Evolutionary conservation across 1,139 yeast genomes (phyloP), one percentile per base, ranked within the genome.

Genomic region (Geotrichum siamense): DNA sequence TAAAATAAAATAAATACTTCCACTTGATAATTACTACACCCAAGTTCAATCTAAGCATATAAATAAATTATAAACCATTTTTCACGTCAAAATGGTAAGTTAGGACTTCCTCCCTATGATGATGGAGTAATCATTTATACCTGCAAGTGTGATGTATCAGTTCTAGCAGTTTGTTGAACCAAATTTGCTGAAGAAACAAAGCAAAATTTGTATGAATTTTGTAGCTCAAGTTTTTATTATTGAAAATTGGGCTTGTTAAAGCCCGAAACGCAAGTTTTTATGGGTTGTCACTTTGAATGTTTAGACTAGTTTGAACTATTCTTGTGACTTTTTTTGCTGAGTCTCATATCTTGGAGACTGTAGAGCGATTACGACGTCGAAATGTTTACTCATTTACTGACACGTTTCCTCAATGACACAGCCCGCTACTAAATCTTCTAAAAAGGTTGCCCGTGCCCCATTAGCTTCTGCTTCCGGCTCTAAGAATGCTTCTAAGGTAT

Each of bases 381-480:
- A 28, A 42, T 38, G 31, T 44, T 47, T 40, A 44, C 29, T 35
- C 32, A 20, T 32, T 37, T 43, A 51, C 61, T 59, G 57, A 59
- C 62, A 56, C 58, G 58, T 60, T 63, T 60, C 67, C 82, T 80
- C 85, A 76, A 81, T 82, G 89, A 82, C 78, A 67, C 73, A 76
- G 86, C 84, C 87, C 69, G 80, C 83, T 38, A 25, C 41, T 51
- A 62, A 79, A 74, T 64, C 37, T 22, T 64, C 37, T 22, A 67
- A 65, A 67, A 85, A 85, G 77, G 93, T 85, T 65, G 95, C 95
- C 65, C 91, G 93, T 70, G 85, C 93, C 65, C 94, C 94, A 61
- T 74, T 78, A 65, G 76, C 82, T 62, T 57, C 70, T 59, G n/a
- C n/a, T n/a, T 53, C 70, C 57, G 58, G 65, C 49, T 55, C 68